phyloP scores from a whole-genome alignment of 1,139 yeast genomes.

The Saccharomycopsis hybrid region DNA sequence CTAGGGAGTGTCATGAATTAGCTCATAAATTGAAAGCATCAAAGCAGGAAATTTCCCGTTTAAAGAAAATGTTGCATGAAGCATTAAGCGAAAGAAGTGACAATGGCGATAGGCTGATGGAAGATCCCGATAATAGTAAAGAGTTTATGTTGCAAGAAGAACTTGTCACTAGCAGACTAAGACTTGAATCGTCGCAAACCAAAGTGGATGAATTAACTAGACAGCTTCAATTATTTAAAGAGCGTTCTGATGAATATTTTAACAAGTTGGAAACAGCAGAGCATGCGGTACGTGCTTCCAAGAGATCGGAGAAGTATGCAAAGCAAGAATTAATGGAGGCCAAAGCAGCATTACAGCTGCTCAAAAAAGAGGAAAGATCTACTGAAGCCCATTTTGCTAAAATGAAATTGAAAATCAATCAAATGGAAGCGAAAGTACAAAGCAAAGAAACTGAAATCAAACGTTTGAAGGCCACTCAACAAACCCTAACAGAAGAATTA shows the following conservation, averaged over 20 bases:
- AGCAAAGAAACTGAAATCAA: constrained; percentile 53
- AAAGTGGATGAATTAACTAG: constrained; percentile 48
- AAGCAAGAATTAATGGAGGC: constrained; percentile 51
- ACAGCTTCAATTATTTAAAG: constrained; percentile 56
- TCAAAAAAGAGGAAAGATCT: constrained; percentile 53
- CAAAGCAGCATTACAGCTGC: constrained; percentile 44
- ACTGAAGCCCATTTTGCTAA: constrained; percentile 54
- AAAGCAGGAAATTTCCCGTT: constrained; percentile 44
- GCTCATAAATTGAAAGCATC: constrained; percentile 43
- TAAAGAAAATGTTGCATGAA: constrained; percentile 44
- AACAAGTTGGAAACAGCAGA: constrained; percentile 76
- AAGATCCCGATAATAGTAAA: constrained; percentile 24
- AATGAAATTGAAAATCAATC: constrained; percentile 47
- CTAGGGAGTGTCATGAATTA: constrained; percentile 43
- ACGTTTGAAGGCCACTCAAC: constrained; percentile 41
- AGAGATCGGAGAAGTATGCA: constrained; percentile 54
- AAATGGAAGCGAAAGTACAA: constrained; percentile 51
- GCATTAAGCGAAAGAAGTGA: constrained; percentile 23
- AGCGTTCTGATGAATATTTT: constrained; percentile 70
- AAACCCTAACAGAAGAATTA: constrained; percentile 44
- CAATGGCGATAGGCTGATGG: constrained; percentile 24
- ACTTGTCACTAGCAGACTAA: constrained; percentile 33
- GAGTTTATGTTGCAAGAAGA: constrained; percentile 29
- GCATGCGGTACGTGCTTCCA: constrained; percentile 56
- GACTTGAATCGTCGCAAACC: constrained; percentile 45